Percentiles rank a stretch among this genome's conserved stretches.
Conservation (phyloP, 768 basidiomycete species). For the Lactarius evosmus region DNA sequence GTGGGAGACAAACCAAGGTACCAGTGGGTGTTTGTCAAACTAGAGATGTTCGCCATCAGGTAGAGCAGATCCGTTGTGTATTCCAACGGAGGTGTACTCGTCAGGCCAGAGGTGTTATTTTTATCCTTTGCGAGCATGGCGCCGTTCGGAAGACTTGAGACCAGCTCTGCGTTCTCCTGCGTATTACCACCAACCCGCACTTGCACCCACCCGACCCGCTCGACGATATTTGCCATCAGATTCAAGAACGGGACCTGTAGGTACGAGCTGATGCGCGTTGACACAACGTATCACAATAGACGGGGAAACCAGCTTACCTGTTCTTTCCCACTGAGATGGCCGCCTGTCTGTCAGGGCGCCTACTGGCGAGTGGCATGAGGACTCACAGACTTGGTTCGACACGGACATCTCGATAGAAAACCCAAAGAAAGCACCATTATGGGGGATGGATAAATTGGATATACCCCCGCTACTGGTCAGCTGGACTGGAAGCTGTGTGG, state of each 20-base stretch:
- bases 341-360: background rate
- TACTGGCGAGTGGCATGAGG: background rate
- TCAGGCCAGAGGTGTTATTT: slow-evolving; percentile 43
- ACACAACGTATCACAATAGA: background rate
- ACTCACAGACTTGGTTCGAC: slow-evolving; percentile 61
- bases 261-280: slow-evolving; percentile 39
- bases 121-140: slow-evolving; percentile 53
- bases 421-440: slow-evolving; percentile 59
- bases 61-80: slow-evolving; percentile 66
- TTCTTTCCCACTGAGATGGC: slow-evolving; percentile 48
- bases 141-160: slow-evolving; percentile 47
- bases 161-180: slow-evolving; percentile 60
- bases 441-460: slow-evolving; percentile 40
- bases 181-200: slow-evolving; percentile 79
- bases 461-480: slow-evolving; percentile 34
- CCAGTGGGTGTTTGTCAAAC: slow-evolving; percentile 59
- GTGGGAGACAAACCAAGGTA: slow-evolving; percentile 44
- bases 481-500: slow-evolving; percentile 44
- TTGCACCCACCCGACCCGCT: slow-evolving; percentile 57
- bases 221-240: slow-evolving; percentile 63
- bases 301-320: slow-evolving; percentile 5
- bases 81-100: slow-evolving; percentile 63
- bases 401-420: slow-evolving; percentile 80
- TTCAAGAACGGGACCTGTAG: slow-evolving; percentile 69
- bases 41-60: slow-evolving; percentile 57